phyloP scores from a whole-genome alignment of 805 yeast genomes.

The Metschnikowia sp. region DNA sequence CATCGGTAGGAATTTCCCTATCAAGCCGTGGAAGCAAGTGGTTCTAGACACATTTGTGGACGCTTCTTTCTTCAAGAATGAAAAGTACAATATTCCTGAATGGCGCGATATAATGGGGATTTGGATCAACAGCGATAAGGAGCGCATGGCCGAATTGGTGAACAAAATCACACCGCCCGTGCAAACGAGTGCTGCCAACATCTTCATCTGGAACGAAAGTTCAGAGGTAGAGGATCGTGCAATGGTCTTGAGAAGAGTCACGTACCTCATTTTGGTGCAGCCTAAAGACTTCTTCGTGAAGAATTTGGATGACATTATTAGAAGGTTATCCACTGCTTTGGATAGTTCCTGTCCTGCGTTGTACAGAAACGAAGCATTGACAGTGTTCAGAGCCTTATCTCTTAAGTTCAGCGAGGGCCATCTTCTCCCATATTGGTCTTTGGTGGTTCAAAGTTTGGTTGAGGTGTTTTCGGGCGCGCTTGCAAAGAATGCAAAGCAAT shows the following conservation, averaged over 20 bases:
- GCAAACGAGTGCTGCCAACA: constrained; percentile 52
- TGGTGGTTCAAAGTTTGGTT: constrained; percentile 60
- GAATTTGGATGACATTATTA: constrained; percentile 46
- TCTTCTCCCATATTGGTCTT: constrained; percentile 66
- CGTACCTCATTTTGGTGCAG: constrained; percentile 60
- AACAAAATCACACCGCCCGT: constrained; percentile 28
- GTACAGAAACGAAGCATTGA: constrained; percentile 44
- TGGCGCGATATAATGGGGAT: constrained; percentile 57
- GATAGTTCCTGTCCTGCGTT: constrained; percentile 30
- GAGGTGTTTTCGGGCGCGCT: constrained; percentile 42
- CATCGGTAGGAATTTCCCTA: constrained; percentile 32
- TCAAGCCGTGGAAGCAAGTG: constrained; percentile 60
- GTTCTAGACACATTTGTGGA: constrained; percentile 68
- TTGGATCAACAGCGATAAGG: constrained; percentile 68
- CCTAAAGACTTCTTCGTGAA: constrained; percentile 55
- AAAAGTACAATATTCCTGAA: constrained; percentile 18
- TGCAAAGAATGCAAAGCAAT: constrained; percentile 22
- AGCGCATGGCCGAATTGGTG: constrained; percentile 52
- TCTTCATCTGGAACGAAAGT: constrained; percentile 69
- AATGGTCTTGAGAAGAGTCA: constrained; percentile 55
- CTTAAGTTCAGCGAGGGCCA: constrained; percentile 62
- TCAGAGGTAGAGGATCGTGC: constrained; percentile 56
- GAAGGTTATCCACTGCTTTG: constrained; percentile 31
- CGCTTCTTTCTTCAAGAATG: constrained; percentile 44
- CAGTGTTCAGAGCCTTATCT: constrained; percentile 62